phyloP scores from a whole-genome alignment of 2,329 filamentous ascomycete species.

The Chaetothyriales sp. region DNA sequence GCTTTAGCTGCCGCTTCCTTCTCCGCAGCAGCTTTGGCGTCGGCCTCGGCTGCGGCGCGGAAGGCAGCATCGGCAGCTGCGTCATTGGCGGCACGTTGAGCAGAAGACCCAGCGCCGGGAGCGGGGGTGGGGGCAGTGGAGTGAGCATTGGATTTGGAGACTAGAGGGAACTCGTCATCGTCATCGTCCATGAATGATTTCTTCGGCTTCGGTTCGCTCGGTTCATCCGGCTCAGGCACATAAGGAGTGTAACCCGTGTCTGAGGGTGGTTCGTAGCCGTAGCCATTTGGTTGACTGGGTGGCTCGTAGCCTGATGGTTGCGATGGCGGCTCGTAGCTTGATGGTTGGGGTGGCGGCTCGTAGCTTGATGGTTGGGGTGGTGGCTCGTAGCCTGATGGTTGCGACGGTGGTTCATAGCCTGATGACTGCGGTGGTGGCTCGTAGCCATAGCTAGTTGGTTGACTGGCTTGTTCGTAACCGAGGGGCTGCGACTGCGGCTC shows the following conservation, averaged over 20 bases:
- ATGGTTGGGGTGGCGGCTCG: not conserved
- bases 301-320: slow-evolving; percentile 22
- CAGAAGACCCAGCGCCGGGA: not conserved
- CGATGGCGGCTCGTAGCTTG: too few species aligned
- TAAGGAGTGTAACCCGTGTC: slow-evolving; percentile 21
- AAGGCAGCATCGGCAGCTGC: slow-evolving; percentile 18
- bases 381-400: not conserved
- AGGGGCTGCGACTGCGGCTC: too few species aligned
- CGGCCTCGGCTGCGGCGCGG: slow-evolving; percentile 17
- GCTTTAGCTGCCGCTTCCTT: slow-evolving; percentile 30
- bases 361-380: not conserved
- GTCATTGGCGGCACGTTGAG: slow-evolving; percentile 16
- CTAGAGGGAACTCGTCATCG: slow-evolving; percentile 12
- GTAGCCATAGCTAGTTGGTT: too few species aligned
- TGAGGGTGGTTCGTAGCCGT: slow-evolving; percentile 22
- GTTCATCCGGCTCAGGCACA: slow-evolving; percentile 34
- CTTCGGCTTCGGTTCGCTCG: slow-evolving; percentile 46
- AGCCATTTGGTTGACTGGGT: slow-evolving; percentile 17
- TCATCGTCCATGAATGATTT: slow-evolving; percentile 69
- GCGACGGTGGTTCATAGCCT: too few species aligned
- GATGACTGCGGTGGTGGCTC: not conserved
- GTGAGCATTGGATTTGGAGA: slow-evolving; percentile 2
- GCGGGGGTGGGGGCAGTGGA: not conserved
- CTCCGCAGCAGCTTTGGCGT: slow-evolving; percentile 7
- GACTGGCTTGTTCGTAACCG: too few species aligned